Evolutionary conservation across 495 filamentous ascomycete genomes (phyloP), one percentile per base, ranked within the genome.

Genomic region (Hypoxylon lienhwacheense): DNA sequence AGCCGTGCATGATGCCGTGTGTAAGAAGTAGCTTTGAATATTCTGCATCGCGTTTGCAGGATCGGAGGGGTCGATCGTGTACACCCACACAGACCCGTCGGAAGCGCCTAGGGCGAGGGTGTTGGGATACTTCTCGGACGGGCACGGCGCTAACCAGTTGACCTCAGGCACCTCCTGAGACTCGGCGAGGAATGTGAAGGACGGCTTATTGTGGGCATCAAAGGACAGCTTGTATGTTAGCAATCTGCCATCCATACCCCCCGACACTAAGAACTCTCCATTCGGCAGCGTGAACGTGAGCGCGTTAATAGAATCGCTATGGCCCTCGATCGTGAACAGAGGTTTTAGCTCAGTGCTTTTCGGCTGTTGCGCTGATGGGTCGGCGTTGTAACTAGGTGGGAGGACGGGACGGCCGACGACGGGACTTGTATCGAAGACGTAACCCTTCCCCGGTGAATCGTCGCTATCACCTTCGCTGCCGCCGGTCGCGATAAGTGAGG

Each of bases 31-130:
- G 32, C 84, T 83, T 71, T 97, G 90, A 15, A 92, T 77, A 66
- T 97, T 91, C 37, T 85, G 83, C 50, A 97, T 77, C 3, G 79
- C 56, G 71, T 70, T 66, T 48, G 69, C 52, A 1, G 75, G 42
- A 56, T 88, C 83, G 6, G 74, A 71, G 14, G 79, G 69, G 60
- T 95, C 86, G 64, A 97, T 78, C 5, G 81, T 84, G 72, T 97
- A 93, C 4, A 99, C 86, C 95, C 95, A 99, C 4, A 95, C 89
- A 37, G 83, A 88, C 34, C 95, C 95, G 67, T 99, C 92, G n/a
- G 79, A 87, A 29, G 90, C 90, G 28, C 95, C 95, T 15, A 97
- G 70, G 0, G 95, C 95, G 55, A 99, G 64, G n/a, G 87, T 83
- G 69, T 97, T 95, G 17, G 84, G 80, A 65, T 86, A 80, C 6